Base-by-base conservation (phyloP, 495 filamentous ascomycete species). In the Corynascus novoguineensis region DNA sequence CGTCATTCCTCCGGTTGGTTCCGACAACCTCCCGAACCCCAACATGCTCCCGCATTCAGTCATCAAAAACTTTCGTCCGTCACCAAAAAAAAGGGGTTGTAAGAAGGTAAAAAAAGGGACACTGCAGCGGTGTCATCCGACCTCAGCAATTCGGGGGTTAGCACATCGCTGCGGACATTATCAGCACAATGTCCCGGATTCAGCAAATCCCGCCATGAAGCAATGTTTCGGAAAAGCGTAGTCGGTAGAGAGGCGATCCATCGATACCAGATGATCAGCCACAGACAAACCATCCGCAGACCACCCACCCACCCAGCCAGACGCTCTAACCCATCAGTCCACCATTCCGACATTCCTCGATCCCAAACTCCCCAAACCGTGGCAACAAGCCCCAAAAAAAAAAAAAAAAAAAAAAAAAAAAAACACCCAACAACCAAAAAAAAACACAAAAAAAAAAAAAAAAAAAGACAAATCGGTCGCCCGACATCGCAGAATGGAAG, bases 371-470 rank as follows among this genome's bases (percentile, higher is more conserved):
- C 21, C 27, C 5, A 45, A 29, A 52, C n/a, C 28, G 19, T 14
- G 11, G 52, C 15, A 35, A 3, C 34, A 49, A n/a, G n/a, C n/a
- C n/a, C n/a, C n/a, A 25, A 31, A 34, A 54, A 17, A 29, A 34
- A n/a, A 25, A 14, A 6, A 15, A 22, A 17, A 21, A 49, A 37
- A 11, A 51, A 15, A 45, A 17, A 19, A 45, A 53, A n/a, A 22
- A 17, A 24, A 40, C 5, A 27, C 32, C 9, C 41, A 37, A 41
- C 34, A 17, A 37, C 34, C n/a, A 31, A 55, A 55, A 22, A 55
- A 41, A 55, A 55, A 55, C n/a, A n/a, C n/a, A n/a, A n/a, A n/a
- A n/a, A 25, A 31, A 34, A 54, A 17, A 29, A 34, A n/a, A 25
- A 14, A 6, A 15, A 22, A 17, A 21, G 41, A 37, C 19, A 51